Conservation (phyloP, 441 rosid genomes). For the Euphorbia schlechtendalii region DNA sequence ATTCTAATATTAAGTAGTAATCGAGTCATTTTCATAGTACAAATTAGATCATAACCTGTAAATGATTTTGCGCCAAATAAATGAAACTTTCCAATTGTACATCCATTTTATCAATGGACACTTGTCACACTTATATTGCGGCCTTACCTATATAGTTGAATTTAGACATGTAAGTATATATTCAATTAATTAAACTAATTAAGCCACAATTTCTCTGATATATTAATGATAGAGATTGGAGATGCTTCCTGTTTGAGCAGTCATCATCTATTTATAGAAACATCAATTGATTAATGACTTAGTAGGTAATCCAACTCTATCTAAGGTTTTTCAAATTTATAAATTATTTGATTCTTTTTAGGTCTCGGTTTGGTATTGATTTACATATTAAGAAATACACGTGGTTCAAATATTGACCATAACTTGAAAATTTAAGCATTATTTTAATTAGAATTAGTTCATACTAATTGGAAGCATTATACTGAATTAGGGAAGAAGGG, state of each 20-base stretch:
- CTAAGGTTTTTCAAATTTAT: slow-evolving; percentile 12
- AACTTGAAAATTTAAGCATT: slow-evolving; percentile 24
- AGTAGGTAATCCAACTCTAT: slow-evolving; percentile 25
- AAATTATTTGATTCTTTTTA: slow-evolving; percentile 24
- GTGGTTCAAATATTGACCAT: slow-evolving; percentile 42
- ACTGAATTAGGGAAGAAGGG: slow-evolving; percentile 21
- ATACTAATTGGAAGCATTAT: slow-evolving; percentile 31
- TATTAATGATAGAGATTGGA: neutral
- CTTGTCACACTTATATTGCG: neutral
- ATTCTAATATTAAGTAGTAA: no score
- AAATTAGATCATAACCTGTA: slow-evolving; percentile 1
- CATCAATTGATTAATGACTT: slow-evolving; percentile 10
- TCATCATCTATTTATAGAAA: slow-evolving; percentile 9
- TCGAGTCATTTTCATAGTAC: slow-evolving; percentile 5
- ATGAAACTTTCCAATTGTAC: neutral
- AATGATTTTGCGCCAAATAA: slow-evolving; percentile 1
- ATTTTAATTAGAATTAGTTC: slow-evolving; percentile 14
- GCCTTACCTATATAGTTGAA: neutral
- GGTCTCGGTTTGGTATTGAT: slow-evolving; percentile 33
- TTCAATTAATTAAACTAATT: no score
- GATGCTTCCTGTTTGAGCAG: neutral
- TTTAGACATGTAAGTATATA: neutral
- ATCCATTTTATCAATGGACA: neutral
- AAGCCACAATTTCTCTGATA: neutral
- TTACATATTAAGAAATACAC: slow-evolving; percentile 30